Conservation (phyloP, 2,329 filamentous ascomycete species). For the Penicillium sp. region DNA sequence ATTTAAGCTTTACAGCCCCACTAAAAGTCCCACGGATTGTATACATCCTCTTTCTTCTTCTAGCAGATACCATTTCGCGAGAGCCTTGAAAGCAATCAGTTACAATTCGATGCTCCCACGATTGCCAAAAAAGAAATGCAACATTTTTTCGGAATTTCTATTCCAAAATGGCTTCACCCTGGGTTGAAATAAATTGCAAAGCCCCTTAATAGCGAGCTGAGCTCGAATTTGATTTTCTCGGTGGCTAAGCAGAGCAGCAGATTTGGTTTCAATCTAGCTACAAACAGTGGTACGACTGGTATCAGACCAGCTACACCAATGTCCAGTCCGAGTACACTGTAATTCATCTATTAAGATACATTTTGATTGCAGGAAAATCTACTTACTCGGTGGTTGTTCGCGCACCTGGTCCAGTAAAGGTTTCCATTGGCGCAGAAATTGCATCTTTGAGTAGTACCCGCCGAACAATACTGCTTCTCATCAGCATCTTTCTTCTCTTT, state of each 20-base stretch:
- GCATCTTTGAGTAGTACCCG: background rate
- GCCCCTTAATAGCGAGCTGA: background rate
- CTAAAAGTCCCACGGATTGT: background rate
- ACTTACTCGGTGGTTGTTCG: background rate
- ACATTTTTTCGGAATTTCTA: too few relatives aligned
- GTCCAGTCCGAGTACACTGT: background rate
- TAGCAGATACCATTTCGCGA: too few relatives aligned
- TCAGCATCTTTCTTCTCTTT: background rate
- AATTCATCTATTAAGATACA: background rate
- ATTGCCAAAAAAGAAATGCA: too few relatives aligned
- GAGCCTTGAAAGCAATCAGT: too few relatives aligned
- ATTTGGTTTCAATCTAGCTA: background rate
- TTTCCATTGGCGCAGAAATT: background rate
- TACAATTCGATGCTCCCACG: too few relatives aligned
- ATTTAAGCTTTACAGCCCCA: conserved; percentile 1
- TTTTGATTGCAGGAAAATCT: background rate
- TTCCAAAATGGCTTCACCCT: too few relatives aligned
- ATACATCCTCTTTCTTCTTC: too few relatives aligned
- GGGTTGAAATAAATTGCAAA: too few relatives aligned
- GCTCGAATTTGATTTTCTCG: background rate
- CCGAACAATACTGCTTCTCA: background rate
- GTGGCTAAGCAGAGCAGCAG: background rate
- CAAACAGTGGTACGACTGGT: background rate
- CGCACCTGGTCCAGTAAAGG: background rate
- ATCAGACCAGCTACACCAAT: background rate